These are phyloP conservation scores for Chrysanthemum lavandulifolium DNA, from an alignment of 129 eudicot genomes.

Conservation along the genomic window DNA sequence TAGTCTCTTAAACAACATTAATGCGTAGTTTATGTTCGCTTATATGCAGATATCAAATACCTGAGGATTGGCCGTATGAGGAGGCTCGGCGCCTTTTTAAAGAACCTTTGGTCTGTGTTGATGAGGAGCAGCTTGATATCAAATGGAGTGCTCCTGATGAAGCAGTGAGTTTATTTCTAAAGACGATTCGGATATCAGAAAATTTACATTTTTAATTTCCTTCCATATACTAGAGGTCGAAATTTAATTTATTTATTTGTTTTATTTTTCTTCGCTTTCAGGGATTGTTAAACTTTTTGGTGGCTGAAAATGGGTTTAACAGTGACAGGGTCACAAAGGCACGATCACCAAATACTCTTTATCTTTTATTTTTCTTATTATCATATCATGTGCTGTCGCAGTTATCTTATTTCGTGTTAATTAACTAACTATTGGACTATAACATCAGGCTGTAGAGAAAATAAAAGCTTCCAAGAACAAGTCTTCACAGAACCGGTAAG, in stretches of 20 bases:
- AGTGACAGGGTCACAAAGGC: slow-evolving; percentile 81
- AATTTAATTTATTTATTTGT: not conserved
- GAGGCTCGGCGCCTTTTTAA: slow-evolving; percentile 89
- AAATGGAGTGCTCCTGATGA: slow-evolving; percentile 97
- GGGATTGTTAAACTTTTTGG: slow-evolving; percentile 87
- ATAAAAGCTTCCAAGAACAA: slow-evolving; percentile 93
- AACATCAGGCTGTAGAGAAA: slow-evolving; percentile 67
- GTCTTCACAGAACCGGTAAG: slow-evolving; percentile 83
- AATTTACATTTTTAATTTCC: not conserved
- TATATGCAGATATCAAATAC: slow-evolving; percentile 69
- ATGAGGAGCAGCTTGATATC: slow-evolving; percentile 67
- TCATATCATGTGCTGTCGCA: not conserved
- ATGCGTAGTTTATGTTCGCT: not conserved
- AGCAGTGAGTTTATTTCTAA: slow-evolving; percentile 51
- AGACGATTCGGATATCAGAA: not conserved
- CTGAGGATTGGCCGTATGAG: slow-evolving; percentile 91
- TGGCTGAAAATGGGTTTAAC: slow-evolving; percentile 94
- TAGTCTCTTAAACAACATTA: not conserved
- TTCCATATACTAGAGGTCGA: not conserved
- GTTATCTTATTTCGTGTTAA: not conserved
- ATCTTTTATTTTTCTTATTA: not conserved
- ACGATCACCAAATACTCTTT: slow-evolving; percentile 5
- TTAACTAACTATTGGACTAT: slow-evolving; percentile 14
- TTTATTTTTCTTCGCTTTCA: slow-evolving; percentile 23
- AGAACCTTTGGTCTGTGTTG: slow-evolving; percentile 70